These are phyloP conservation scores for Leonotis leonurus DNA, from an alignment of 257 asterid species.

Conservation along the genomic window DNA sequence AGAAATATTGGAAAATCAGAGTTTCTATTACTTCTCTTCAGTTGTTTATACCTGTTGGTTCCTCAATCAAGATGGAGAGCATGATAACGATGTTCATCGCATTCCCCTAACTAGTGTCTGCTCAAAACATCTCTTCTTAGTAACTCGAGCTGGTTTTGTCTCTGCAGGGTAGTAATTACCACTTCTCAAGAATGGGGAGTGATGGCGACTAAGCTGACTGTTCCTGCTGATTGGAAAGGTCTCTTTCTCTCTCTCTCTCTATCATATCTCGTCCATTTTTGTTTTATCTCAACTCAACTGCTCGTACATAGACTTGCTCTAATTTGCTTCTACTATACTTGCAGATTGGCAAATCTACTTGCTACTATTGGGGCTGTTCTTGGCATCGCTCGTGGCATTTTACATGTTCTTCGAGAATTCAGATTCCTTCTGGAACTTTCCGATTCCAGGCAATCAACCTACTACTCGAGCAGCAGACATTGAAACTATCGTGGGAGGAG, in stretches of 20 bases:
- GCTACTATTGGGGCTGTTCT: conserved; percentile 68
- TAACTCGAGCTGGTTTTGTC: neutral
- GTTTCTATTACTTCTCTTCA: neutral
- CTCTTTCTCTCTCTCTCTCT: conserved; percentile 24
- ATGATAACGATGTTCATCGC: neutral
- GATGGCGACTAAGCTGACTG: conserved; percentile 67
- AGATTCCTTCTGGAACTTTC: conserved; percentile 93
- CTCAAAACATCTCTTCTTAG: too few species aligned
- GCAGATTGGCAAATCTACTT: conserved; percentile 96
- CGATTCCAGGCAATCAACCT: conserved; percentile 36
- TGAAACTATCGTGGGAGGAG: conserved; percentile 37
- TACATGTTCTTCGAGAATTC: conserved; percentile 82
- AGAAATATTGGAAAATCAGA: neutral
- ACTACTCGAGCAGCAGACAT: conserved; percentile 36
- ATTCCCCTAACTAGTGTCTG: too few species aligned
- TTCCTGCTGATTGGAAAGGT: conserved; percentile 99
- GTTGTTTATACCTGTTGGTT: neutral
- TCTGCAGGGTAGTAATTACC: conserved; percentile 73
- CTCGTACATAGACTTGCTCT: neutral
- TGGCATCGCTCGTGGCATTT: conserved; percentile 69
- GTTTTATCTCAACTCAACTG: neutral
- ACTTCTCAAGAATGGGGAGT: conserved; percentile 86
- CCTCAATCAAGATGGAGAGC: neutral
- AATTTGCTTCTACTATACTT: conserved; percentile 1
- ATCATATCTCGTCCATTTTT: neutral